Base-by-base conservation (phyloP, 1,284 basidiomycete genomes). In the Puccinia polysora region DNA sequence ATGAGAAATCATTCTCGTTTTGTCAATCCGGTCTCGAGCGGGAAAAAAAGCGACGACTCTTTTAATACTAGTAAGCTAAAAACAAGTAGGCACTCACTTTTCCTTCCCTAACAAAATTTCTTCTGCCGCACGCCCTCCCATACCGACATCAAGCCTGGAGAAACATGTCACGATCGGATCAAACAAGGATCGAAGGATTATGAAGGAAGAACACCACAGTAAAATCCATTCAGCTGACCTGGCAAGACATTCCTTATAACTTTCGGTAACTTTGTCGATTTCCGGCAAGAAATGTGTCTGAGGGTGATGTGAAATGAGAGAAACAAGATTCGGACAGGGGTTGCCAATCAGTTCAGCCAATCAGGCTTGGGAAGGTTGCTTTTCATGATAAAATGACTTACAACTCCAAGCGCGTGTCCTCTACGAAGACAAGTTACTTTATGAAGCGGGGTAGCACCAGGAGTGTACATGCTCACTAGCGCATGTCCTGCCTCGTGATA, bases 401-500 rank as follows among this genome's bases (percentile, higher is more conserved):
- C 89, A 77, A 92, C 83, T 75, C 94, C 94, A 40, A 96, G 84
- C 20, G 91, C 89, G 77, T 92, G 90, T 36, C 93, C 93, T 77
- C 94, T 88, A 60, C 92, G 93, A 74, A 97, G 86, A 80, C 93
- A 94, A 20, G 93, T 97, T 30, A 95, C 93, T 83, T 94, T 96
- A 81, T 97, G 93, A 75, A 97, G 81, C 34, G 93, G 93, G 85
- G 92, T 91, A 32, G 92, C 91, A 68, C 92, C 93, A 73, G 90
- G 86, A 0, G 94, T 96, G 79, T 91, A 91, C 43, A 96, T 81
- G 5, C 92, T 91, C 23, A 91, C 87, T 25, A 97, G 85, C 18
- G 93, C 91, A 80, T 96, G 93, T 8, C 93, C 93, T 74, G 91
- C 93, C 84, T 97, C 93, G 80, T 97, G 94, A 81, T 95, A 96